Evolutionary conservation across 768 basidiomycete species (phyloP).

Genomic region (Amanita thiersii): DNA sequence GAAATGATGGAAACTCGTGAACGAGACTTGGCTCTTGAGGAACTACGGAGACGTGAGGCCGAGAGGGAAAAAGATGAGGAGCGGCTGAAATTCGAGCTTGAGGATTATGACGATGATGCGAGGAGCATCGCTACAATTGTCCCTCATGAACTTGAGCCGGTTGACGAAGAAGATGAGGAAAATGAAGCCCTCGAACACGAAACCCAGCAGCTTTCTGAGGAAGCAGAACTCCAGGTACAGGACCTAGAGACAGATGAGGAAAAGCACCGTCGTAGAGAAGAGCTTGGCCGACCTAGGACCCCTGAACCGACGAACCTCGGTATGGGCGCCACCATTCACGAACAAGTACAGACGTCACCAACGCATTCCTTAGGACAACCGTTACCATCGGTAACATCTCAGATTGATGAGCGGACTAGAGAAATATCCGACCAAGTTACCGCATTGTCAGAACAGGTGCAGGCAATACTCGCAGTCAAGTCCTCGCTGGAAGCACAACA

Average conservation of each 20-base stretch:
- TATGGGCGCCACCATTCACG: conserved; percentile 16
- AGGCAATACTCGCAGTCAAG: conserved; percentile 67
- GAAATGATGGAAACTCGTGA: conserved; percentile 65
- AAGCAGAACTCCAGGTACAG: conserved; percentile 12
- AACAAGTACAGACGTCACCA: not conserved
- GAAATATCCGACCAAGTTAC: conserved; percentile 50
- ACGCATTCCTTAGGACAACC: conserved; percentile 13
- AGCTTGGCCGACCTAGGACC: conserved; percentile 66
- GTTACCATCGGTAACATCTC: conserved; percentile 18
- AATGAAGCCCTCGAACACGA: conserved; percentile 22
- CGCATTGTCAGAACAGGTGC: conserved; percentile 68
- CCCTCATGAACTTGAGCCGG: conserved; percentile 60
- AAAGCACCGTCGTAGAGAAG: conserved; percentile 27
- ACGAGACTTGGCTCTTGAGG: conserved; percentile 27
- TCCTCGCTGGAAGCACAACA: conserved; percentile 73
- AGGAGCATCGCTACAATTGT: conserved; percentile 66
- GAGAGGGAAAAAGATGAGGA: conserved; percentile 20
- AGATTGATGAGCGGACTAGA: conserved; percentile 12
- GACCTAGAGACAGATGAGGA: conserved; percentile 9
- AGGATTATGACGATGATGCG: conserved; percentile 66
- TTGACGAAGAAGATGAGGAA: conserved; percentile 72
- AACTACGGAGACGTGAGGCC: conserved; percentile 5
- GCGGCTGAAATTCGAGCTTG: conserved; percentile 18
- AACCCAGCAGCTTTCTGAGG: conserved; percentile 14
- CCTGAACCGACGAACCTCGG: conserved; percentile 62